phyloP scores from a whole-genome alignment of 306 rosid species.

The Mimosa pudica region DNA sequence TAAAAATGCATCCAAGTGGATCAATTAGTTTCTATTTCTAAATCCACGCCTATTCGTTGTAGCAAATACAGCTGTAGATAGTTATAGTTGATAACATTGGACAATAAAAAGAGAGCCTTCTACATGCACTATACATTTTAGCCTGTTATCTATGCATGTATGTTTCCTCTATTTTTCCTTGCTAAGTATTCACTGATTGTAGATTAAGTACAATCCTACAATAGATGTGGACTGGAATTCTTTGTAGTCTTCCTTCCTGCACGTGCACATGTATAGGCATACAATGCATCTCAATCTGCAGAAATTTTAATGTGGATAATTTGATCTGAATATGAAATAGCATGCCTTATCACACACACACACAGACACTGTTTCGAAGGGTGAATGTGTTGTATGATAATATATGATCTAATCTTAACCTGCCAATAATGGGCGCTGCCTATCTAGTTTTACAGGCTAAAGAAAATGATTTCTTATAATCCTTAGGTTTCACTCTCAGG shows the following conservation, averaged over 20 bases:
- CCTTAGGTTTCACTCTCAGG: conserved; percentile 52
- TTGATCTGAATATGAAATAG: conserved; percentile 16
- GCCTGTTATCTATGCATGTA: conserved; percentile 11
- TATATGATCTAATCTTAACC: conserved; percentile 15
- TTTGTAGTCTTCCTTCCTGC: conserved; percentile 4
- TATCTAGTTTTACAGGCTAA: conserved; percentile 13
- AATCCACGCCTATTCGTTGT: conserved; percentile 10
- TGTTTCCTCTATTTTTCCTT: conserved; percentile 16
- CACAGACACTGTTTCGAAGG: conserved; percentile 9
- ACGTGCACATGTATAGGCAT: background rate
- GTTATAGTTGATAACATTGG: conserved; percentile 9
- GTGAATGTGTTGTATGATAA: conserved; percentile 18
- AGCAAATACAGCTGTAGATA: conserved; percentile 12
- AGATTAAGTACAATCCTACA: conserved; percentile 23
- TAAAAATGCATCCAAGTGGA: conserved; percentile 14
- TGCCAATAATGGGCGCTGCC: conserved; percentile 18
- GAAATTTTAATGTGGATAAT: conserved; percentile 9
- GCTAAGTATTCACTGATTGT: conserved; percentile 12
- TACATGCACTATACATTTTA: background rate
- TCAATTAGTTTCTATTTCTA: conserved; percentile 5
- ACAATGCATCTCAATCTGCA: conserved; percentile 22
- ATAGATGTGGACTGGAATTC: conserved; percentile 21
- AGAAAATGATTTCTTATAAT: conserved; percentile 33
- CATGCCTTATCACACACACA: conserved; percentile 11
- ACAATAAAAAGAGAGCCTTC: background rate